Conservation (phyloP, 176 grass and related monocot species). For the Metroxylon sagu region DNA sequence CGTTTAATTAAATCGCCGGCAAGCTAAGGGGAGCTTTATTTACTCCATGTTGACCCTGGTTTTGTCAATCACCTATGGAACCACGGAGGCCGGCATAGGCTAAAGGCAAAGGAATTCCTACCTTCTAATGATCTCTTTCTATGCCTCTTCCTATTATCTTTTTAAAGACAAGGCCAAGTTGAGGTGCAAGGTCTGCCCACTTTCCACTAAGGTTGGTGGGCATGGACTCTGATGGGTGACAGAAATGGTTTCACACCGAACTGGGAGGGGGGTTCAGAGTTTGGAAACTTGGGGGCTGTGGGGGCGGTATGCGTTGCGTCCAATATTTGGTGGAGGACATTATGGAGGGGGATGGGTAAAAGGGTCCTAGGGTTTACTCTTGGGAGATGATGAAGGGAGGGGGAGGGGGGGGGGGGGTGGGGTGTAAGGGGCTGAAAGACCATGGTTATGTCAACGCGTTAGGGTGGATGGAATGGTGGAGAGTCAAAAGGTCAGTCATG, state of each 20-base stretch:
- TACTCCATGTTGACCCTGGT: slow-evolving; percentile 5
- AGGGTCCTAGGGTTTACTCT: neutral
- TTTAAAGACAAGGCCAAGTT: neutral
- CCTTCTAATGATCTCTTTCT: too few relatives aligned
- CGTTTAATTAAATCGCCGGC: slow-evolving; percentile 5
- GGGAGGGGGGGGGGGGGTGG: too few relatives aligned
- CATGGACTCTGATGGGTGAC: slow-evolving; percentile 1
- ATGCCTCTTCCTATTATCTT: neutral
- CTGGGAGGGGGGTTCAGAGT: neutral
- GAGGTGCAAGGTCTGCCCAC: neutral
- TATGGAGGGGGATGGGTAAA: neutral
- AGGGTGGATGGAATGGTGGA: neutral
- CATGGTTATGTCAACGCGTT: too few relatives aligned
- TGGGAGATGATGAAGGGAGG: neutral
- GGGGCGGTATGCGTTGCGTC: neutral
- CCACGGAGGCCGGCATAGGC: neutral
- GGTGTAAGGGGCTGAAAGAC: too few relatives aligned
- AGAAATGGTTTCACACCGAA: slow-evolving; percentile 1
- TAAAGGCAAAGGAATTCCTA: too few relatives aligned
- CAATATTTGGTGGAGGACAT: slow-evolving; percentile 1
- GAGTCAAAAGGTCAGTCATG: slow-evolving; percentile 5
- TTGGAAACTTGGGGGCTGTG: neutral
- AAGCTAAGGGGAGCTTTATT: slow-evolving; percentile 3
- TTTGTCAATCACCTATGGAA: neutral
- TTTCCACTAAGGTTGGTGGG: slow-evolving; percentile 11